phyloP scores from a whole-genome alignment of 345 rosid species.

The Viola odorata region DNA sequence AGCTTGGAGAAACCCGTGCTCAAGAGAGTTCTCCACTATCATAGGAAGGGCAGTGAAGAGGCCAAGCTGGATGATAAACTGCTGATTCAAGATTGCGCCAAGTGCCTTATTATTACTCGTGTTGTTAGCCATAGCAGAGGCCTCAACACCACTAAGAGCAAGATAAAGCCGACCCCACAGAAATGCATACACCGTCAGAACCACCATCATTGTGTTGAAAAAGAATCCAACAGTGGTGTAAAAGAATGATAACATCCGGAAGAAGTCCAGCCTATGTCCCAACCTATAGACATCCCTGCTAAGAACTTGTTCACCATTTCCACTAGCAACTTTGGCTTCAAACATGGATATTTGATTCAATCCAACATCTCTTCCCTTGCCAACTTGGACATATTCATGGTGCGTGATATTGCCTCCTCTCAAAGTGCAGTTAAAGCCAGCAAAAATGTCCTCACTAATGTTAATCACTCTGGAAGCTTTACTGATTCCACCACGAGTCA shows the following conservation, averaged over 20 bases:
- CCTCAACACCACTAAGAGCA: conserved; percentile 92
- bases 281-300: conserved; percentile 96
- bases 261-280: conserved; percentile 96
- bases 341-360: conserved; percentile 95
- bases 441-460: conserved; percentile 98
- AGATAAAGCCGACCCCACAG: conserved; percentile 93
- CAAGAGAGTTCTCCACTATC: conserved; percentile 92
- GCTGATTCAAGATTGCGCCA: conserved; percentile 74
- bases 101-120: conserved; percentile 52
- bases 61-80: conserved; percentile 79
- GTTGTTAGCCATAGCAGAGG: conserved; percentile 41
- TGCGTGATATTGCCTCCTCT: conserved; percentile 97
- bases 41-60: conserved; percentile 94
- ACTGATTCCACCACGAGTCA: conserved; percentile 93
- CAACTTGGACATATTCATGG: conserved; percentile 95
- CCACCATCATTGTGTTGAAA: conserved; percentile 89
- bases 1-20: conserved; percentile 90
- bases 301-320: conserved; percentile 94
- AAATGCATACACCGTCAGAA: conserved; percentile 87
- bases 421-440: conserved; percentile 97
- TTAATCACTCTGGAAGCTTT: conserved; percentile 94
- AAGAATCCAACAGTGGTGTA: conserved; percentile 92
- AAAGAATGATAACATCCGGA: conserved; percentile 92
- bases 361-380: conserved; percentile 99
- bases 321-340: conserved; percentile 98